Conservation (phyloP, 2,329 filamentous ascomycete species). For the Fragosphaeria purpurea region DNA sequence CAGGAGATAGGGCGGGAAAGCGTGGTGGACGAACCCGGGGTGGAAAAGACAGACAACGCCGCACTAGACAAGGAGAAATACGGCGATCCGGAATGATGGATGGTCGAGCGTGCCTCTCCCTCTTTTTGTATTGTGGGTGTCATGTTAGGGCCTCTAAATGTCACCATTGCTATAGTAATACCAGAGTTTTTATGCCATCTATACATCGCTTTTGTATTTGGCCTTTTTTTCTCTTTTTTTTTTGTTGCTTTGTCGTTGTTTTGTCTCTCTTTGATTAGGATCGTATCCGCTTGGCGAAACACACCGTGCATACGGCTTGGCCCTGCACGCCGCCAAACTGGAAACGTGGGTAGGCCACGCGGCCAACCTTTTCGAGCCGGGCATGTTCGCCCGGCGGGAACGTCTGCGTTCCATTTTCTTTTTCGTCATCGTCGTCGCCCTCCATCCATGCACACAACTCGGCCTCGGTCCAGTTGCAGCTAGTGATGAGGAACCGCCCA, state of each 20-base stretch:
- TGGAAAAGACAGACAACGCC: neutral
- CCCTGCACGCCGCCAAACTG: slow-evolving; percentile 83
- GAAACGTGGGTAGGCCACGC: slow-evolving; percentile 75
- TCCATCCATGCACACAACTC: slow-evolving; percentile 78
- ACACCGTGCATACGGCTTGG: slow-evolving; percentile 79
- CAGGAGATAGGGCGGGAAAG: slow-evolving; percentile 55
- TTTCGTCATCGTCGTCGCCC: slow-evolving; percentile 18
- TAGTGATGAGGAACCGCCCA: slow-evolving; percentile 76
- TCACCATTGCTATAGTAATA: no score
- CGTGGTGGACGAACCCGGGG: slow-evolving; percentile 3
- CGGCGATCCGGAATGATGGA: slow-evolving; percentile 11
- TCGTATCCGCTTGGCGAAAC: slow-evolving; percentile 47
- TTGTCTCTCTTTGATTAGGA: neutral
- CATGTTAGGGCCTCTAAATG: no score
- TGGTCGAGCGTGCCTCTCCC: neutral
- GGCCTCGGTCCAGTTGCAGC: slow-evolving; percentile 94
- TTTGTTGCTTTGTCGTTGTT: neutral
- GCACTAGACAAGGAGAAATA: slow-evolving; percentile 8
- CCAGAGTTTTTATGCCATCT: no score
- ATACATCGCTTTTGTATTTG: no score
- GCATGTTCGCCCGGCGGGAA: slow-evolving; percentile 1
- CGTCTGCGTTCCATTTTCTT: slow-evolving; percentile 3
- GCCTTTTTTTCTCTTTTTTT: neutral
- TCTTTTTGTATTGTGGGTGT: no score
- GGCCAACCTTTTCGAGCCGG: slow-evolving; percentile 50